Base-by-base conservation (phyloP, 169 alveolate genomes). In the Perkinsus chesapeaki region DNA sequence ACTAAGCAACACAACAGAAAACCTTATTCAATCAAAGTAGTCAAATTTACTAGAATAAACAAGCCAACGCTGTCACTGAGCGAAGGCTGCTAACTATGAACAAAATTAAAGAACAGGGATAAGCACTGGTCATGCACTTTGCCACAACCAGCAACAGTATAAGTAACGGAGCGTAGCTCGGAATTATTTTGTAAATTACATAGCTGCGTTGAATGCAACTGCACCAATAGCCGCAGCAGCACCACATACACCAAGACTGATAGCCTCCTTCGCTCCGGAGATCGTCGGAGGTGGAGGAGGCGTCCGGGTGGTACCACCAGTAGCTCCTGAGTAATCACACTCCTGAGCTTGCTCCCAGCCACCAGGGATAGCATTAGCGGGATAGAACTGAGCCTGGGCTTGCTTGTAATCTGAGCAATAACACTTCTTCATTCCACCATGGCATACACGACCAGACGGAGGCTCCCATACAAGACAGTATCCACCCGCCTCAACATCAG, bases 361-460 rank as follows among this genome's bases (percentile, higher is more conserved):
- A 60, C 36, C 23, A 60, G 82, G 82, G 82, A 60, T 60, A 60
- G 82, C 82, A 16, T 60, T 16, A 12, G 12, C 82, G 3, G 82
- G 82, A 60, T 60, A 60, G 82, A 60, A 60, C 31, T 60, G 37
- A 34, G 82, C 82, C 82, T 60, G 82, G 27, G 82, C 82, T 60
- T 60, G 82, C 31, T 60, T 60, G 31, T 60, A 60, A 34, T 60
- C 82, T 12, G 82, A 60, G 23, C 82, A 60, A 23, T 60, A 60
- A 16, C 82, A 60, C 27, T 60, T 60, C 82, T 60, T 60, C 82
- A 60, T 60, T 60, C 82, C 82, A 60, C 82, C 82, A 34, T 60
- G 82, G 82, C 82, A 60, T 60, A 60, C 82, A 60, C 82, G 82
- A 60, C 82, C 82, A 16, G 82, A 60, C 82, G 82, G 82, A 60